A percentile compares a stretch with the other conserved stretches of the same genome.
Evolutionary conservation across 345 rosid species (phyloP).

Genomic region (Aquilaria sinensis): DNA sequence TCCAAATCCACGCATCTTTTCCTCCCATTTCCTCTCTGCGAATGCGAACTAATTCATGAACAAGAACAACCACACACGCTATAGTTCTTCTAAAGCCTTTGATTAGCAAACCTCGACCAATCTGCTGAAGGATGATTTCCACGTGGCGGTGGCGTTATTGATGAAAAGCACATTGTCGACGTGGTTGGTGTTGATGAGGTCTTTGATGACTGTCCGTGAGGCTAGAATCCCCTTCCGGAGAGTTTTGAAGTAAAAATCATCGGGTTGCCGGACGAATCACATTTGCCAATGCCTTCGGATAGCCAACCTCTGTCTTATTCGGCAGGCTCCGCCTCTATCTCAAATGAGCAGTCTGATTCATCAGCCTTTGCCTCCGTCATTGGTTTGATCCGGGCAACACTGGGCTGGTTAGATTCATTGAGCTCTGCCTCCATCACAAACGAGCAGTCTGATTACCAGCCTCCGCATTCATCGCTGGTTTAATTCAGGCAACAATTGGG

Average conservation of each 20-base stretch:
- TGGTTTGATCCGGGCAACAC: slow-evolving; percentile 53
- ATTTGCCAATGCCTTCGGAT: slow-evolving; percentile 56
- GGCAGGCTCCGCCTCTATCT: no score
- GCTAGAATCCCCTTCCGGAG: slow-evolving; percentile 52
- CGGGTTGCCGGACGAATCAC: slow-evolving; percentile 62
- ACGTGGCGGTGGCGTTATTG: slow-evolving; percentile 76
- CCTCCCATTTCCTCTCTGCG: slow-evolving; percentile 54
- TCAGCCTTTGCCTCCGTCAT: slow-evolving; percentile 79
- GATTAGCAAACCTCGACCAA: slow-evolving; percentile 51
- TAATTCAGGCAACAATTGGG: no score
- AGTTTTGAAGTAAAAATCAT: slow-evolving; percentile 60
- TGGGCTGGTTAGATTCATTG: slow-evolving; percentile 18
- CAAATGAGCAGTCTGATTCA: slow-evolving; percentile 38
- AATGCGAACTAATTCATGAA: slow-evolving; percentile 45
- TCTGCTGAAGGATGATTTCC: slow-evolving; percentile 65
- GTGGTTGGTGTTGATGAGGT: slow-evolving; percentile 58
- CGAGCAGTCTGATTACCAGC: no score
- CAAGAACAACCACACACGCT: slow-evolving; percentile 59
- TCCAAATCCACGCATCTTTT: no score
- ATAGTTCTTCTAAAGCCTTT: slow-evolving; percentile 40
- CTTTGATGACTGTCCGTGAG: slow-evolving; percentile 47
- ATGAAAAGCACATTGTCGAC: slow-evolving; percentile 63
- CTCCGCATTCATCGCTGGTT: no score
- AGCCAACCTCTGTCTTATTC: slow-evolving; percentile 11
- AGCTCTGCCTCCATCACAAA: no score